A percentile compares a stretch with the other conserved stretches of the same genome.
phyloP scores from a whole-genome alignment of 345 rosid genomes.

The Salix viminalis region DNA sequence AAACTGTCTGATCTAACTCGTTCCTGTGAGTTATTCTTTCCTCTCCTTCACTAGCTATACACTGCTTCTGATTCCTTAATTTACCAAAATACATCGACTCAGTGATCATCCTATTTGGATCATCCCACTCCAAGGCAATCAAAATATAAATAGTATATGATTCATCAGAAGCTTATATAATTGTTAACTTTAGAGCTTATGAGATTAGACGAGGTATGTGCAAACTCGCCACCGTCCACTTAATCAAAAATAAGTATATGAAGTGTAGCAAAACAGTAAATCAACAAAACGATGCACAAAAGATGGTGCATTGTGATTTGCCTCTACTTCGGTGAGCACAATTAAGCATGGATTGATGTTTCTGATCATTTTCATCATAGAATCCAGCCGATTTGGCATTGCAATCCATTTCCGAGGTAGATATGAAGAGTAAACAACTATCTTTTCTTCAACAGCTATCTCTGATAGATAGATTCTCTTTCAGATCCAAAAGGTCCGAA shows the following conservation, averaged over 20 bases:
- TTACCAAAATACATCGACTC: constrained; percentile 19
- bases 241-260: background rate
- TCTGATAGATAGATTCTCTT: constrained; percentile 29
- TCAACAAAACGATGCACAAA: constrained; percentile 44
- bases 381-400: constrained; percentile 33
- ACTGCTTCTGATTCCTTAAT: constrained; percentile 26
- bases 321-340: constrained; percentile 42
- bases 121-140: constrained; percentile 17
- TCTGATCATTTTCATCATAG: constrained; percentile 31
- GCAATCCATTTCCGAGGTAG: constrained; percentile 19
- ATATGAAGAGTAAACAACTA: constrained; percentile 23
- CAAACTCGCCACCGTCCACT: too few species aligned
- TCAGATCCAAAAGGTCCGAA: constrained; percentile 37
- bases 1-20: too few species aligned
- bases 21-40: too few species aligned
- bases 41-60: background rate
- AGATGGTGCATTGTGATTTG: constrained; percentile 38
- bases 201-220: too few species aligned
- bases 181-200: too few species aligned
- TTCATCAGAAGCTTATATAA: too few species aligned
- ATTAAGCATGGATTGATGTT: constrained; percentile 32
- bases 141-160: constrained; percentile 12
- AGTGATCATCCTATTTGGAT: background rate
- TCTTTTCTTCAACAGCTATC: constrained; percentile 28
- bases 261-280: constrained; percentile 34